Evolutionary conservation across 768 basidiomycete species (phyloP).

Genomic region (Filobasidium floriforme): DNA sequence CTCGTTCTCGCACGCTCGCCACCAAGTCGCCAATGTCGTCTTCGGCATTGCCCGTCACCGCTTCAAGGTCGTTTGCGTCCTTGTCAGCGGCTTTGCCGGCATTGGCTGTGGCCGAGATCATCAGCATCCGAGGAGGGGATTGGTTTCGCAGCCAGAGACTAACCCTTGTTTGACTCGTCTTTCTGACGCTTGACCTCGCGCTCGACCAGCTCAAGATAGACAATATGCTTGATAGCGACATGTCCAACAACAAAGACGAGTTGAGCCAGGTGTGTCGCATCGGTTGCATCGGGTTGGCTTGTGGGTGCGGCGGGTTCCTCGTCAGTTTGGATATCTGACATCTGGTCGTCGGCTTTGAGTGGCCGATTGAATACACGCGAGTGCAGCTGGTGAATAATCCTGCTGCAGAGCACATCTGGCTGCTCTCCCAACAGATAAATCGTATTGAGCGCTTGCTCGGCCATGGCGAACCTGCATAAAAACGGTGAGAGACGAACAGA

Average conservation of each 20-base stretch:
- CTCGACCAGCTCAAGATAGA: slow-evolving; percentile 90
- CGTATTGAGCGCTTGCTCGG: slow-evolving; percentile 94
- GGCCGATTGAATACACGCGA: slow-evolving; percentile 54
- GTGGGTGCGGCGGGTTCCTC: slow-evolving; percentile 48
- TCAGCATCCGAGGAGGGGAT: slow-evolving; percentile 5
- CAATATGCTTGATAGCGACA: slow-evolving; percentile 94
- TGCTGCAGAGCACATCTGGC: slow-evolving; percentile 73
- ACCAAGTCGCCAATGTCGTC: slow-evolving; percentile 96
- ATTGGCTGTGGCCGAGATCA: slow-evolving; percentile 53
- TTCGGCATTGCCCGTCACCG: slow-evolving; percentile 93
- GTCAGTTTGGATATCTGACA: slow-evolving; percentile 19
- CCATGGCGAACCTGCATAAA: slow-evolving; percentile 63
- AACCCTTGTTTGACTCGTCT: slow-evolving; percentile 74
- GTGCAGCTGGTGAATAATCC: slow-evolving; percentile 75
- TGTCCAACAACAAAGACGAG: slow-evolving; percentile 94
- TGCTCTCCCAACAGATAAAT: slow-evolving; percentile 90
- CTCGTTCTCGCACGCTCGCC: slow-evolving; percentile 70
- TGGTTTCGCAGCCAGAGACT: too few relatives aligned
- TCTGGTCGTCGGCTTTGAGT: slow-evolving; percentile 4
- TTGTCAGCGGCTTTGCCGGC: slow-evolving; percentile 50
- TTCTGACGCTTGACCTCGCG: slow-evolving; percentile 94
- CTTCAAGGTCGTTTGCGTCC: slow-evolving; percentile 79
- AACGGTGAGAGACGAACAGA: background rate
- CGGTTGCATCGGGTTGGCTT: background rate
- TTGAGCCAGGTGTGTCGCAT: slow-evolving; percentile 79